These are phyloP conservation scores for Picea mariana DNA, from an alignment of 83 land plant species.

Conservation along the genomic window DNA sequence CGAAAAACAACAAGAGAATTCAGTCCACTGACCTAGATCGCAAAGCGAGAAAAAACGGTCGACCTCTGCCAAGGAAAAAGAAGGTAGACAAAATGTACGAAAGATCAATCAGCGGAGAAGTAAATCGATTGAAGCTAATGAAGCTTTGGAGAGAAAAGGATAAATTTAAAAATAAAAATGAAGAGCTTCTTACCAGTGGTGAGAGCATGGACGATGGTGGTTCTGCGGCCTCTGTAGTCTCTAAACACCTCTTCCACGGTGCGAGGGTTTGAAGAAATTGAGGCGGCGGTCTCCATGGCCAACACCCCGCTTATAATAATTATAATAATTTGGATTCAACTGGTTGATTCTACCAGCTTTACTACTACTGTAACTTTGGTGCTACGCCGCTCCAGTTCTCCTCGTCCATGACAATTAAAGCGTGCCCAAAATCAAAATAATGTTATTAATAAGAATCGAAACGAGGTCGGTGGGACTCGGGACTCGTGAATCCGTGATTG, in stretches of 20 bases:
- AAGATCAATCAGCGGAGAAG: not conserved
- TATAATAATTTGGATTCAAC: too few relatives aligned
- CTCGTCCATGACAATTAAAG: too few relatives aligned
- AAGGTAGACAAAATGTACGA: too few relatives aligned
- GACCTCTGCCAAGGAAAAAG: constrained; percentile 1
- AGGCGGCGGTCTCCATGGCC: constrained; percentile 46
- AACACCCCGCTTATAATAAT: not conserved
- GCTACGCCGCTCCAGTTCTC: too few relatives aligned
- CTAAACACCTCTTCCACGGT: constrained; percentile 78
- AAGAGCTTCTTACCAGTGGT: constrained; percentile 39
- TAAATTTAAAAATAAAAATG: constrained; percentile 8
- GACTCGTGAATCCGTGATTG: too few relatives aligned
- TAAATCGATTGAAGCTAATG: not conserved
- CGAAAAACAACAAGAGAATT: not conserved
- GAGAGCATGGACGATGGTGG: constrained; percentile 62
- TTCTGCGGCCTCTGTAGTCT: constrained; percentile 58
- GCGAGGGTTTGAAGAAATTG: constrained; percentile 39
- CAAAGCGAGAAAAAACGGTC: constrained; percentile 7
- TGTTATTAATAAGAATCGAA: too few relatives aligned
- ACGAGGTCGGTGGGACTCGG: too few relatives aligned
- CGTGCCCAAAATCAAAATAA: too few relatives aligned
- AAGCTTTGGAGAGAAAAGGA: not conserved
- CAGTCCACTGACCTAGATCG: not conserved
- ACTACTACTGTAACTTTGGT: too few relatives aligned
- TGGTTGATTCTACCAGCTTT: too few relatives aligned